These are phyloP conservation scores for Cystofilobasidium macerans DNA, from an alignment of 768 basidiomycete genomes.

Conservation along the genomic window DNA sequence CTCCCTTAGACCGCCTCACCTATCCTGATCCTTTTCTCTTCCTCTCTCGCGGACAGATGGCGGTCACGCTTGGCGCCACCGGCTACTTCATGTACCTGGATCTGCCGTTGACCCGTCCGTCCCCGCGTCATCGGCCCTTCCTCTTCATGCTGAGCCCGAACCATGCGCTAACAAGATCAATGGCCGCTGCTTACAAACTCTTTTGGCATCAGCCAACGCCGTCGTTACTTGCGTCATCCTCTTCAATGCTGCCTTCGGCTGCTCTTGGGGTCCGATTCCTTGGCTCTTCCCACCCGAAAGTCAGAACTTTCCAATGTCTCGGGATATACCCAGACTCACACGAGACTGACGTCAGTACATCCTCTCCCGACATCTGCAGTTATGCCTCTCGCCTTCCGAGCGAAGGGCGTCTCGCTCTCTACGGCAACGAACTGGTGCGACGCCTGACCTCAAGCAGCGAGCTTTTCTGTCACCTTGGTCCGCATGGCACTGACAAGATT, in stretches of 20 bases:
- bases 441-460: neutral
- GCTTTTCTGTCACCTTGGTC: too few relatives aligned
- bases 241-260: conserved; percentile 88
- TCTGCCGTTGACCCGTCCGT: conserved; percentile 55
- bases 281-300: conserved; percentile 36
- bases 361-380: conserved; percentile 41
- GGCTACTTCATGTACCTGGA: conserved; percentile 94
- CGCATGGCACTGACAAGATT: too few relatives aligned
- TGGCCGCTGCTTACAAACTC: too few relatives aligned
- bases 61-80: conserved; percentile 60
- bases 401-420: conserved; percentile 89
- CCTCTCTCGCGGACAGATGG: conserved; percentile 51
- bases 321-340: too few relatives aligned
- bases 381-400: conserved; percentile 76
- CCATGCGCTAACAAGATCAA: too few relatives aligned
- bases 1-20: too few relatives aligned
- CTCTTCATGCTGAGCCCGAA: too few relatives aligned
- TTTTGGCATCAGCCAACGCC: conserved; percentile 45
- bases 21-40: neutral
- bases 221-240: conserved; percentile 81
- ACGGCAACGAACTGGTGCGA: conserved; percentile 53
- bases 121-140: too few relatives aligned
- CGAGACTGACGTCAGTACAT: too few relatives aligned
- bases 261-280: conserved; percentile 63
- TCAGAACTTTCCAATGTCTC: too few relatives aligned